Conservation (phyloP, 2,329 filamentous ascomycete genomes). For the Neocucurbitaria cava region DNA sequence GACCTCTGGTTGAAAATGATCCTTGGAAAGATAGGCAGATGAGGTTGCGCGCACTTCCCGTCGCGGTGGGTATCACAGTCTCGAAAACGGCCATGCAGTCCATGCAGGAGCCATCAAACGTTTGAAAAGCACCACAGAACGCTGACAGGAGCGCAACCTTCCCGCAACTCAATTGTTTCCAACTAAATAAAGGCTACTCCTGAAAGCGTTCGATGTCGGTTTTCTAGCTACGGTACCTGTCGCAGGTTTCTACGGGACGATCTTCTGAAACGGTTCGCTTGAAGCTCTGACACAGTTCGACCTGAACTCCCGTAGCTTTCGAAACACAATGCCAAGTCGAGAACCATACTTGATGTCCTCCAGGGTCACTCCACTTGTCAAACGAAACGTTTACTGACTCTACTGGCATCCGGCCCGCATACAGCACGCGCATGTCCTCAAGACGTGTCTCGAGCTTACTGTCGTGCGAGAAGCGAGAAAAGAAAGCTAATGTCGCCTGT, state of each 20-base stretch:
- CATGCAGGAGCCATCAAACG: constrained; percentile 11
- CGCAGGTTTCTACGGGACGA: constrained; percentile 9
- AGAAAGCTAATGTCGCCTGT: constrained; percentile 30
- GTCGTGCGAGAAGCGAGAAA: constrained; percentile 15
- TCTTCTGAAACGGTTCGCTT: constrained; percentile 19
- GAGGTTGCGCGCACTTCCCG: background rate
- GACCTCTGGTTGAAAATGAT: background rate
- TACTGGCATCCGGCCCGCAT: constrained; percentile 3
- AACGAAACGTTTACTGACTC: constrained; percentile 9
- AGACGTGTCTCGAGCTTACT: constrained; percentile 8
- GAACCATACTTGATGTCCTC: constrained; percentile 1
- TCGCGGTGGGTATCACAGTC: constrained; percentile 19
- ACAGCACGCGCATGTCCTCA: constrained; percentile 4
- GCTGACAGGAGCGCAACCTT: constrained; percentile 14
- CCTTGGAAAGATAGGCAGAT: background rate
- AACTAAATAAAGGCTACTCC: constrained; percentile 8
- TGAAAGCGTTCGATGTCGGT: constrained; percentile 11
- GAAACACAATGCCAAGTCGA: constrained; percentile 13
- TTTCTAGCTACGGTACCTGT: constrained; percentile 7
- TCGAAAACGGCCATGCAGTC: constrained; percentile 11
- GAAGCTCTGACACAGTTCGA: constrained; percentile 18
- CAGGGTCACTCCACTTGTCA: constrained; percentile 1
- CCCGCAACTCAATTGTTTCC: background rate
- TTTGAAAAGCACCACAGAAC: constrained; percentile 21
- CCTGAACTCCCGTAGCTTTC: constrained; percentile 14